Conservation (phyloP, 345 rosid genomes). For the Brassica carinata region DNA sequence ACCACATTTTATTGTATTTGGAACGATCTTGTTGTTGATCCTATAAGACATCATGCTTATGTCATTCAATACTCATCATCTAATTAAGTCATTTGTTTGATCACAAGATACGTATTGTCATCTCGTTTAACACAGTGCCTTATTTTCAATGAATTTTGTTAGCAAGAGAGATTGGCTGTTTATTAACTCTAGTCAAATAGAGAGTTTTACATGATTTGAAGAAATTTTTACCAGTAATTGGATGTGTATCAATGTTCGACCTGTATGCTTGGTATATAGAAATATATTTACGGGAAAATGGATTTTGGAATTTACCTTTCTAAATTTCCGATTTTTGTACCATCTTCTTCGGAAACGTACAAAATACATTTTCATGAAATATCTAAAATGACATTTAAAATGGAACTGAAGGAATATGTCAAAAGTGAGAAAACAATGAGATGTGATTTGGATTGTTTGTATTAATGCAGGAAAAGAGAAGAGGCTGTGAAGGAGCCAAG, state of each 20-base stretch:
- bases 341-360: constrained; percentile 15
- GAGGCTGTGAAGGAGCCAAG: constrained; percentile 87
- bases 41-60: background rate
- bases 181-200: background rate
- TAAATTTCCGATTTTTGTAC: constrained; percentile 18
- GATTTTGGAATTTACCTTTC: constrained; percentile 34
- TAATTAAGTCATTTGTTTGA: background rate
- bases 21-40: background rate
- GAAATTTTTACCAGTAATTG: background rate
- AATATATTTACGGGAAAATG: constrained; percentile 19
- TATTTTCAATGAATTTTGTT: background rate
- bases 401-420: background rate
- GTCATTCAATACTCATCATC: background rate
- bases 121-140: background rate
- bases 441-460: constrained; percentile 46
- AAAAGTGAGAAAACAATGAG: constrained; percentile 35
- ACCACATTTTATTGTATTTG: background rate
- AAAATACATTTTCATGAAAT: constrained; percentile 8
- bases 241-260: background rate
- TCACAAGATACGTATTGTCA: background rate
- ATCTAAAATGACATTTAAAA: background rate
- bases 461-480: constrained; percentile 70
- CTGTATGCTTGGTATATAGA: background rate
- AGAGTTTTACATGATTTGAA: background rate
- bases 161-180: background rate